Conservation (phyloP, 306 rosid species). For the Crotalaria pallida region DNA sequence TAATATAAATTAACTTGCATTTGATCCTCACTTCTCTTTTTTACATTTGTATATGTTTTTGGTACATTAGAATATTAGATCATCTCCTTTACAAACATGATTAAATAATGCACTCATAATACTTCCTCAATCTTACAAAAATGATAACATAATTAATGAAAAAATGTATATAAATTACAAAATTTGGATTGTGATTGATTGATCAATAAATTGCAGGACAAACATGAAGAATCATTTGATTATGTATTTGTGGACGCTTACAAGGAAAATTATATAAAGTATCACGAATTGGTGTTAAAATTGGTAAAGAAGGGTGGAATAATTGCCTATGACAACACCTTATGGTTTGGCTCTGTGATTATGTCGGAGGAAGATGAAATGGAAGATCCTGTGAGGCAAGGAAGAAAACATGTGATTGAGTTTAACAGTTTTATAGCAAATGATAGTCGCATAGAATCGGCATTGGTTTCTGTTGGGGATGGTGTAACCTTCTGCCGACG, state of each 20-base stretch:
- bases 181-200: too few species aligned
- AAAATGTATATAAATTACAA: too few species aligned
- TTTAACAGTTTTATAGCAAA: constrained; percentile 33
- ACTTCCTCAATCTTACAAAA: too few species aligned
- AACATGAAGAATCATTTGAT: constrained; percentile 47
- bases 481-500: constrained; percentile 48
- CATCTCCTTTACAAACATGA: too few species aligned
- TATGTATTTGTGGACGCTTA: constrained; percentile 57
- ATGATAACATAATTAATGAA: too few species aligned
- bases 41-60: too few species aligned
- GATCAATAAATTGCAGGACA: constrained; percentile 15
- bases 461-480: constrained; percentile 39
- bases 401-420: constrained; percentile 7
- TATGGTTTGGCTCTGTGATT: constrained; percentile 52
- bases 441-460: constrained; percentile 39
- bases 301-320: constrained; percentile 52
- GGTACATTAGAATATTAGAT: too few species aligned
- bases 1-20: too few species aligned
- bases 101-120: too few species aligned
- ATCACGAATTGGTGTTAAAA: constrained; percentile 46
- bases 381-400: not conserved
- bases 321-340: constrained; percentile 56
- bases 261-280: constrained; percentile 30
- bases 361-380: constrained; percentile 15
- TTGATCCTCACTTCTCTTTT: too few species aligned